Evolutionary conservation across 495 filamentous ascomycete genomes (phyloP).

Genomic region (Penicillium roqueforti): DNA sequence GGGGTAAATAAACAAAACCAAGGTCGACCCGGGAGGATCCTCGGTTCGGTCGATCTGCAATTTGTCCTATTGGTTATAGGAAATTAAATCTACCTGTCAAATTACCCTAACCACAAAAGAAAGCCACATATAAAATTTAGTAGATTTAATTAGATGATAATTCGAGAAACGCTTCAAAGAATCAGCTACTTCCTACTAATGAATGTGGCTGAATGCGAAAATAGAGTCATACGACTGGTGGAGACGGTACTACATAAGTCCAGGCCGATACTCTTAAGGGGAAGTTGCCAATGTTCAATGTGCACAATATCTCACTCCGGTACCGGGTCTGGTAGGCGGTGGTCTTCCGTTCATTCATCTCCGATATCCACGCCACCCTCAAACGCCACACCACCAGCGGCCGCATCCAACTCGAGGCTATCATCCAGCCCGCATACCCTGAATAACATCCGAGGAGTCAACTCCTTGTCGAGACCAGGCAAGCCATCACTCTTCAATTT

Average conservation of each 20-base stretch:
- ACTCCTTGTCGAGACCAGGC: slow-evolving; percentile 41
- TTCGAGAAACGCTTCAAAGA: not conserved
- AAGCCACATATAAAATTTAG: not conserved
- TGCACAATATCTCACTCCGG: too few species aligned
- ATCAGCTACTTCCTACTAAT: not conserved
- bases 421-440: slow-evolving; percentile 57
- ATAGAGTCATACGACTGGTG: not conserved
- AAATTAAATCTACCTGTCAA: not conserved
- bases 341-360: slow-evolving; percentile 9
- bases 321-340: not conserved
- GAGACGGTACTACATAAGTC: not conserved
- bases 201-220: not conserved
- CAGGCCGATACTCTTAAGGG: not conserved
- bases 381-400: slow-evolving; percentile 52
- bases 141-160: not conserved
- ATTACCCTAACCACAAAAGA: not conserved
- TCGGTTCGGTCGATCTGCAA: not conserved
- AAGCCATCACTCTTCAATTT: slow-evolving; percentile 49
- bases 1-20: slow-evolving; percentile 4
- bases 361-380: slow-evolving; percentile 36
- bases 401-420: slow-evolving; percentile 52
- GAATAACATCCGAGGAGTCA: slow-evolving; percentile 53
- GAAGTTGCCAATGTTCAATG: not conserved
- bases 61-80: not conserved
- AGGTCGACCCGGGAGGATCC: not conserved